phyloP scores from a whole-genome alignment of 805 yeast genomes.

The Cyberlindnera saturnus region DNA sequence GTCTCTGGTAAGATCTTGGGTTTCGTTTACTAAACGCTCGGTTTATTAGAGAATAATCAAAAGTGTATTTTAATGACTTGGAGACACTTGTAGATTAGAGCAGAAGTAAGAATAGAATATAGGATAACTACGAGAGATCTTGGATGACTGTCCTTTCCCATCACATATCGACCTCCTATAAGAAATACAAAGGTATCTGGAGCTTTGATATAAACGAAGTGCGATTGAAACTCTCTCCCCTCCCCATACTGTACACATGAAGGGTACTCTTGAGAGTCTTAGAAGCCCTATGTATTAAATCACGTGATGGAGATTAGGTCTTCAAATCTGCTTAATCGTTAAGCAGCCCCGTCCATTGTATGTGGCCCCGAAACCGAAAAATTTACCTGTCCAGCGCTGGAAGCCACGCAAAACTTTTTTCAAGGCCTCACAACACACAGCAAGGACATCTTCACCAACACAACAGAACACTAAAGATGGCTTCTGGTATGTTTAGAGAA shows the following conservation, averaged over 20 bases:
- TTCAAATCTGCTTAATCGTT: constrained; percentile 1
- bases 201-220: no score
- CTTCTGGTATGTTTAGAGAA: constrained; percentile 22
- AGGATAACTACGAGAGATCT: background rate
- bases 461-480: constrained; percentile 21
- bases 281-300: background rate
- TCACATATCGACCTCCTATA: no score
- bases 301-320: constrained; percentile 5
- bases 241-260: no score
- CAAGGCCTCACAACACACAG: constrained; percentile 5
- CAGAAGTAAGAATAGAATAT: background rate
- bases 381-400: background rate
- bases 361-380: constrained; percentile 6
- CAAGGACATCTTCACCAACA: constrained; percentile 6
- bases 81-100: no score
- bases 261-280: no score
- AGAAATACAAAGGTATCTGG: no score
- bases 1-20: constrained; percentile 98
- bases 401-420: constrained; percentile 25
- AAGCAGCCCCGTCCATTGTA: constrained; percentile 1
- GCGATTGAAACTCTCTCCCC: no score
- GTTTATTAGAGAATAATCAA: background rate
- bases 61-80: constrained; percentile 3
- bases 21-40: constrained; percentile 71
- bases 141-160: no score